Conservation (phyloP, 441 rosid genomes). For the Eutrema salsugineum region DNA sequence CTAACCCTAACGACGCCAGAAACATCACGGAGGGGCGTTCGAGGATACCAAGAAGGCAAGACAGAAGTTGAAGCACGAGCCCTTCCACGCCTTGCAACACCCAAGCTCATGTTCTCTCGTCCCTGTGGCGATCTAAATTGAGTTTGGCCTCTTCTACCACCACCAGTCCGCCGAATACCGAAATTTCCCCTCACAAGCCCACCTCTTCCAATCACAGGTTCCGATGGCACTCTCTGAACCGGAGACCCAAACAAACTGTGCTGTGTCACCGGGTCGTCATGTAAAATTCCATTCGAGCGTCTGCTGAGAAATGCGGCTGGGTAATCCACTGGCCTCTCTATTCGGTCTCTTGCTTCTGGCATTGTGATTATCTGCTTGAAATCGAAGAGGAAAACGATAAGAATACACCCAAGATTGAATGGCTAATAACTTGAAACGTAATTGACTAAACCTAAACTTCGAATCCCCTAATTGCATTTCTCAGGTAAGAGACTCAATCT, state of each 20-base stretch:
- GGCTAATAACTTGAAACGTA: not conserved
- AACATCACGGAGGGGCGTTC: constrained; percentile 73
- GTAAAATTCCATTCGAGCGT: constrained; percentile 35
- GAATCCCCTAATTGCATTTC: not conserved
- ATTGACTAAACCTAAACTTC: not conserved
- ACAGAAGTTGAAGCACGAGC: constrained; percentile 33
- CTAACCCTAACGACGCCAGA: constrained; percentile 60
- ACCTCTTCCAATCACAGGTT: constrained; percentile 10
- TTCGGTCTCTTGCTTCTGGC: constrained; percentile 77
- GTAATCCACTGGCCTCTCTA: constrained; percentile 51
- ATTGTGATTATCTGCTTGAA: constrained; percentile 28
- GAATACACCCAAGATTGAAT: not conserved
- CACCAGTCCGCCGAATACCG: constrained; percentile 28
- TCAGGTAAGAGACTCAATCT: not conserved
- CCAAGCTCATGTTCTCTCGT: constrained; percentile 42
- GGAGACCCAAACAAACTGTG: constrained; percentile 35
- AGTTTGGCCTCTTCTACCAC: constrained; percentile 30
- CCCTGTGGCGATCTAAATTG: constrained; percentile 30
- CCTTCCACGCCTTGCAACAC: constrained; percentile 44
- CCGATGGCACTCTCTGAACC: constrained; percentile 17
- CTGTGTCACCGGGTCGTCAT: constrained; percentile 35
- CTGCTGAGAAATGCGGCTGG: constrained; percentile 42
- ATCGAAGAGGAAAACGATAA: not conserved
- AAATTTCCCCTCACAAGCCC: constrained; percentile 23
- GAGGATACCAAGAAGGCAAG: constrained; percentile 85